These are phyloP conservation scores for Monilinia laxa DNA, from an alignment of 2,329 filamentous ascomycete genomes.

Conservation along the genomic window DNA sequence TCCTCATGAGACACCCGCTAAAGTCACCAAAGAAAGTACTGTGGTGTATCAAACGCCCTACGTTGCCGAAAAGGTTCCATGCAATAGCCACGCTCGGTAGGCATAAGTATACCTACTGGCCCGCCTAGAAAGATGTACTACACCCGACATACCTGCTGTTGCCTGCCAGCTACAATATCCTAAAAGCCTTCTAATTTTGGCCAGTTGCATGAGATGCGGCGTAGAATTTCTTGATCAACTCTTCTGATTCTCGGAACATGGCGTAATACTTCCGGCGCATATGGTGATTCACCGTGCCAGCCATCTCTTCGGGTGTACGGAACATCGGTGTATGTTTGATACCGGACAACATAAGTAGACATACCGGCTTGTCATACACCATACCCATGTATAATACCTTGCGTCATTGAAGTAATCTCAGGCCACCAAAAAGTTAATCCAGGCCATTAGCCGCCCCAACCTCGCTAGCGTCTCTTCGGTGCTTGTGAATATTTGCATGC, in stretches of 20 bases:
- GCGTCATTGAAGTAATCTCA: background rate
- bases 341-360: background rate
- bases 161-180: constrained; percentile 1
- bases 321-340: background rate
- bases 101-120: background rate
- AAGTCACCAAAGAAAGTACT: background rate
- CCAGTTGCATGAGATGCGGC: constrained; percentile 8
- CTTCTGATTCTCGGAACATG: background rate
- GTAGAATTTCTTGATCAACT: constrained; percentile 2
- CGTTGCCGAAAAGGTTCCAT: background rate
- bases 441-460: background rate
- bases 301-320: background rate
- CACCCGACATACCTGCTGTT: background rate
- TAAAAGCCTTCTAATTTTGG: constrained; percentile 11
- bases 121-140: background rate
- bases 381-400: background rate
- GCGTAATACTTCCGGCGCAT: background rate
- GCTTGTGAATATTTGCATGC: constrained; percentile 6
- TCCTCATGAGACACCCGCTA: background rate
- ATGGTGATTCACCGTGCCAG: background rate
- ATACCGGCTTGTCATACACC: constrained; percentile 6
- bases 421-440: constrained; percentile 4
- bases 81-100: background rate
- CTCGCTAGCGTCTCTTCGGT: background rate
- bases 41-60: background rate